Conservation (phyloP, 768 basidiomycete species). For the Flagelloscypha sp. region DNA sequence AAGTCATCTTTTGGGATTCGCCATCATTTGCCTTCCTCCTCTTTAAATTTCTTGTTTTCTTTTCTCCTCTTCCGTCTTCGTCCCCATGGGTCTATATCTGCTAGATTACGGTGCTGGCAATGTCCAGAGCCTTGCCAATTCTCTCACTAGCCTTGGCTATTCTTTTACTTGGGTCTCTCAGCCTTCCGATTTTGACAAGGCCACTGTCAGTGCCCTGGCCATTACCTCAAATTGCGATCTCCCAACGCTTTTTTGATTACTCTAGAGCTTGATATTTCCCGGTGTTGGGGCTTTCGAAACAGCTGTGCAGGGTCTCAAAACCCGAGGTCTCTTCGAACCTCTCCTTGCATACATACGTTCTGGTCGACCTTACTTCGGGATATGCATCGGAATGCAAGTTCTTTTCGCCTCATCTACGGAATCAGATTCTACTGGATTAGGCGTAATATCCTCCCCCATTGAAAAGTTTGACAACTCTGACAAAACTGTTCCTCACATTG, state of each 20-base stretch:
- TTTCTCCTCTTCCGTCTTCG: background rate
- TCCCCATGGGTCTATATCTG: constrained; percentile 61
- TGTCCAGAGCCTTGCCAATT: constrained; percentile 89
- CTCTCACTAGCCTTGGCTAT: constrained; percentile 76
- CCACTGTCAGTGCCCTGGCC: constrained; percentile 59
- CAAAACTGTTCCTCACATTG: constrained; percentile 96
- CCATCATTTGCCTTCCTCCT: background rate
- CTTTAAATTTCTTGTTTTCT: background rate
- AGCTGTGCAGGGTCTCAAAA: constrained; percentile 68
- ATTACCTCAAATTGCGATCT: constrained; percentile 4
- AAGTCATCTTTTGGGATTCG: background rate
- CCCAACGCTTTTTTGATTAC: constrained; percentile 14
- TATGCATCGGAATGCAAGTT: constrained; percentile 98
- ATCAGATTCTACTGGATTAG: constrained; percentile 68
- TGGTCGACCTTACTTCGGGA: constrained; percentile 91
- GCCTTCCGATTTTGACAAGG: constrained; percentile 76
- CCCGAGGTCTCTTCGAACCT: constrained; percentile 71
- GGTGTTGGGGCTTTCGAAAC: constrained; percentile 92
- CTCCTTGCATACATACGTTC: constrained; percentile 75
- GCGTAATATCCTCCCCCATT: constrained; percentile 76
- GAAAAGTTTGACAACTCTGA: constrained; percentile 57
- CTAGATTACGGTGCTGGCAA: constrained; percentile 98
- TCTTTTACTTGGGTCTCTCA: constrained; percentile 82
- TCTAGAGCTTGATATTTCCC: constrained; percentile 94
- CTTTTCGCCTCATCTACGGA: constrained; percentile 86